Conservation (phyloP, 306 rosid species). For the Lathyrus sativus region DNA sequence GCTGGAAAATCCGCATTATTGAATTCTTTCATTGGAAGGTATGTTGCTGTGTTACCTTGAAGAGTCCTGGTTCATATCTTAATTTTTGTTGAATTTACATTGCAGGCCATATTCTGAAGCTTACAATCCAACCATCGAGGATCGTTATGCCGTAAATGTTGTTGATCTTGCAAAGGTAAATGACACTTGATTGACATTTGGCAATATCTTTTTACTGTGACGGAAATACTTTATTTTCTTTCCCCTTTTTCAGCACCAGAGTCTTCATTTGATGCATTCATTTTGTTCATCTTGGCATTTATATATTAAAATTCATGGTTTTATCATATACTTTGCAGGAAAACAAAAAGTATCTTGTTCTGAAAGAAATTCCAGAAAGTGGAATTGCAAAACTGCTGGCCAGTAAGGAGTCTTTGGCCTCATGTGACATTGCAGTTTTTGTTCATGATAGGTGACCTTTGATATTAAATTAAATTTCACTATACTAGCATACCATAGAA, state of each 20-base stretch:
- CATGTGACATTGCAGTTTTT: constrained; percentile 88
- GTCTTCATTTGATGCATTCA: background rate
- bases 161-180: constrained; percentile 49
- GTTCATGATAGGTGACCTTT: constrained; percentile 79
- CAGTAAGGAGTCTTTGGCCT: constrained; percentile 87
- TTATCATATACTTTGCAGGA: constrained; percentile 53
- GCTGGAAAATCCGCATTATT: constrained; percentile 90
- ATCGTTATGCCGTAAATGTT: constrained; percentile 76
- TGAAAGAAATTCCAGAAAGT: constrained; percentile 90
- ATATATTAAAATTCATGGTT: background rate
- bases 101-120: constrained; percentile 64
- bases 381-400: constrained; percentile 65
- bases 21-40: constrained; percentile 89
- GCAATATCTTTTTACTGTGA: constrained; percentile 10
- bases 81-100: constrained; percentile 32
- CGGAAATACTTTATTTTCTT: constrained; percentile 6
- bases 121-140: constrained; percentile 67
- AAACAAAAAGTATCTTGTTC: constrained; percentile 65
- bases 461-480: constrained; percentile 14
- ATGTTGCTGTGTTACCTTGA: constrained; percentile 15
- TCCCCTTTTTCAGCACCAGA: background rate
- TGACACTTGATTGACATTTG: constrained; percentile 20
- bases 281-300: constrained; percentile 5
- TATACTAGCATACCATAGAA: background rate
- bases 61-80: constrained; percentile 29